phyloP scores from a whole-genome alignment of 139 green algal species.

The Micromonas commoda region DNA sequence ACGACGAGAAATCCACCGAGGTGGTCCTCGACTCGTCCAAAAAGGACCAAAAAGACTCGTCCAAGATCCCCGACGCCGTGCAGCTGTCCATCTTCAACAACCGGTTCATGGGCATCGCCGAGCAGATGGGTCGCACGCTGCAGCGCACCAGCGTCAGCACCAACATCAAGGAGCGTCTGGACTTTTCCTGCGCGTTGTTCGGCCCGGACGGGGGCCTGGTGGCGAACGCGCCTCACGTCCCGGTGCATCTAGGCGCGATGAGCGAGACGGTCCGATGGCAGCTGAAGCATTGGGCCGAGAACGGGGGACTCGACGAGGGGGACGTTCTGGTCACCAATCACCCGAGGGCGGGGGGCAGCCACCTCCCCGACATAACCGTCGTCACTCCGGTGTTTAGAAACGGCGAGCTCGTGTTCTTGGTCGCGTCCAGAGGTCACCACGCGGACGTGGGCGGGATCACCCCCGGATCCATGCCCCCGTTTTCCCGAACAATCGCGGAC shows the following conservation, averaged over 20 bases:
- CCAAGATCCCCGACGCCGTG: conserved; percentile 66
- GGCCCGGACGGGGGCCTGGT: conserved; percentile 76
- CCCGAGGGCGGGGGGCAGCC: conserved; percentile 80
- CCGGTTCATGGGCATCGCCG: conserved; percentile 96
- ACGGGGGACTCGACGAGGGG: conserved; percentile 49
- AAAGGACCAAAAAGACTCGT: not conserved
- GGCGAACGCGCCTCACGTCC: conserved; percentile 95
- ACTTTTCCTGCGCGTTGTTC: conserved; percentile 87
- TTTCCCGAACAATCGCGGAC: conserved; percentile 68
- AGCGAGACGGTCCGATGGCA: conserved; percentile 83
- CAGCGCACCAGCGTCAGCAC: conserved; percentile 86
- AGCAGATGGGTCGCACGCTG: conserved; percentile 96
- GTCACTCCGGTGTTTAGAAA: conserved; percentile 81
- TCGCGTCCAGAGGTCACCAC: conserved; percentile 79
- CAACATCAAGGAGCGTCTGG: conserved; percentile 98
- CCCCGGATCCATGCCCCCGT: conserved; percentile 88
- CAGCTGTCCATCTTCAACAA: conserved; percentile 92
- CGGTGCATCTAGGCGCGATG: conserved; percentile 96
- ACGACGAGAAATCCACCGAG: not conserved
- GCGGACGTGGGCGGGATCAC: conserved; percentile 87
- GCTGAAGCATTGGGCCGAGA: conserved; percentile 44
- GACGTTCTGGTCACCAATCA: conserved; percentile 94
- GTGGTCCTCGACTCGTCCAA: not conserved
- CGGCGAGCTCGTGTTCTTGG: conserved; percentile 83
- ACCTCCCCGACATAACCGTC: conserved; percentile 98